Conservation (phyloP, 345 rosid genomes). For the Gossypium arboreum region DNA sequence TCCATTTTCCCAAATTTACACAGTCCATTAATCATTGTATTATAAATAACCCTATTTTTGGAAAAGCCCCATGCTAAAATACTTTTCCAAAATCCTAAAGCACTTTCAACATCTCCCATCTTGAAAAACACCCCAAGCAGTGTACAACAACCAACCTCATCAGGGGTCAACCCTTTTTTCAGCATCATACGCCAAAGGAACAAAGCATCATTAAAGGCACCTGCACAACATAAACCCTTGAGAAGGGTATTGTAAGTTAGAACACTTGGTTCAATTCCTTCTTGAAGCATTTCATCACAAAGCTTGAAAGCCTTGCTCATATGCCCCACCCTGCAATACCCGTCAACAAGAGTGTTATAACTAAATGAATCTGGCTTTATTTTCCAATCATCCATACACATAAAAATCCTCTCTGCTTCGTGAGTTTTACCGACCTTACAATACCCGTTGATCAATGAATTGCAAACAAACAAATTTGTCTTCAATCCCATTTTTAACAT, state of each 20-base stretch:
- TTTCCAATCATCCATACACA: conserved; percentile 48
- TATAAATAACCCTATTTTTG: conserved; percentile 49
- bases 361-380: conserved; percentile 66
- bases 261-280: conserved; percentile 45
- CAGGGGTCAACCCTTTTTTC: conserved; percentile 41
- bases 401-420: conserved; percentile 44
- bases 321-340: conserved; percentile 57
- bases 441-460: conserved; percentile 70
- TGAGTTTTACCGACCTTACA: conserved; percentile 58
- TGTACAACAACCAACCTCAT: conserved; percentile 61
- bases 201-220: conserved; percentile 55
- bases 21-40: conserved; percentile 69
- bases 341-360: conserved; percentile 72
- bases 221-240: conserved; percentile 56
- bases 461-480: conserved; percentile 64
- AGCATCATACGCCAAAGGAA: conserved; percentile 64
- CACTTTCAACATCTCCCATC: conserved; percentile 58
- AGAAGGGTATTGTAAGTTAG: conserved; percentile 76
- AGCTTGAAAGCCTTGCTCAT: conserved; percentile 54
- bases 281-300: conserved; percentile 46
- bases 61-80: conserved; percentile 60
- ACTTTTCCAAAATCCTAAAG: conserved; percentile 60
- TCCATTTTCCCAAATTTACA: conserved; percentile 63
- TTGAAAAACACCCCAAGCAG: conserved; percentile 67
- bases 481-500: conserved; percentile 58